Evolutionary conservation across 2,329 filamentous ascomycete species (phyloP).

Genomic region (Claviceps sp.): DNA sequence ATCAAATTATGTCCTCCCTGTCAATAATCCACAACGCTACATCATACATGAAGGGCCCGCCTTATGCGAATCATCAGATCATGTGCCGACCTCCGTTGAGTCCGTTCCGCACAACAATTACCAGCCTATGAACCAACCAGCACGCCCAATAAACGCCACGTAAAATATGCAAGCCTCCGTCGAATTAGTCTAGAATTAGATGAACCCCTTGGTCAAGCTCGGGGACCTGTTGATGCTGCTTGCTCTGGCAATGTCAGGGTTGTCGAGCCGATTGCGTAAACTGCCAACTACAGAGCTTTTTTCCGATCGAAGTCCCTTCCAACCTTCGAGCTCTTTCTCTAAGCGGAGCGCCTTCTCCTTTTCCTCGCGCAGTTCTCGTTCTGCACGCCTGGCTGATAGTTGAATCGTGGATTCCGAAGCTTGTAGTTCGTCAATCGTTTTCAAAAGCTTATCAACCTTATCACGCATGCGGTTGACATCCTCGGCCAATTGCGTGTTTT

Average conservation of each 20-base stretch:
- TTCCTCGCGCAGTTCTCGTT: slow-evolving; percentile 82
- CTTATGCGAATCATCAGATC: slow-evolving; percentile 4
- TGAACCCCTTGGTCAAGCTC: slow-evolving; percentile 66
- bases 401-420: slow-evolving; percentile 72
- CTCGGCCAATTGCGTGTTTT: slow-evolving; percentile 65
- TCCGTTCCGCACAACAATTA: not conserved
- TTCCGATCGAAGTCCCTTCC: slow-evolving; percentile 64
- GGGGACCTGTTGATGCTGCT: slow-evolving; percentile 48
- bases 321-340: slow-evolving; percentile 78
- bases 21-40: slow-evolving; percentile 6
- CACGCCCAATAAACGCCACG: not conserved
- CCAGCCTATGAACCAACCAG: not conserved
- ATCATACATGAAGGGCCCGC: slow-evolving; percentile 6
- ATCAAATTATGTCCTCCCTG: slow-evolving; percentile 7
- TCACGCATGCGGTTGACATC: slow-evolving; percentile 78
- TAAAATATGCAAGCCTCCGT: not conserved
- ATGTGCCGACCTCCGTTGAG: not conserved
- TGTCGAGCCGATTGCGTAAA: slow-evolving; percentile 26
- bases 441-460: slow-evolving; percentile 78
- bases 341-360: slow-evolving; percentile 66
- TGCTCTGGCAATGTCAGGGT: slow-evolving; percentile 46
- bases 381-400: slow-evolving; percentile 68
- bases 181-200: not conserved
- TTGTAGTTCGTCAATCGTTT: slow-evolving; percentile 89
- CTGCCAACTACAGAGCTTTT: slow-evolving; percentile 33